Evolutionary conservation across 2,329 filamentous ascomycete species (phyloP), one percentile per base, ranked within the genome.

Genomic region (Huntiella moniliformis): DNA sequence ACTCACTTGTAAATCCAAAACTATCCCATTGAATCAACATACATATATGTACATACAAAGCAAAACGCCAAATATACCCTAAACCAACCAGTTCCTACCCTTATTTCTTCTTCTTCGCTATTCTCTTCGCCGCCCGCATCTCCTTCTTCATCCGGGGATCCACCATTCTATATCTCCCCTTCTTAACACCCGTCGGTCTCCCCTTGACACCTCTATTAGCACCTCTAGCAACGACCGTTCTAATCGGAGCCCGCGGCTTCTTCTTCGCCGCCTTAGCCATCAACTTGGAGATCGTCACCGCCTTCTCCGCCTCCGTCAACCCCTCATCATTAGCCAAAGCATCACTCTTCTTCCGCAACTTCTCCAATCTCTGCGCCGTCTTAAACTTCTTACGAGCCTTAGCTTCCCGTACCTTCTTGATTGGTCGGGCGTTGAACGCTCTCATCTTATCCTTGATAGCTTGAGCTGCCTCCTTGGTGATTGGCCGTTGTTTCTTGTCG

Each of bases 381-480:
- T 92, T 92, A 63, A 94, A 80, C 67, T 95, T 96, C 77, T 98
- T 98, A 50, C 91, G 74, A 33, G 87, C 88, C 64, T 92, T 87
- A 17, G 91, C 91, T 64, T 98, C 91, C 54, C 83, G 81, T 31
- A 98, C 91, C 69, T 98, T 98, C 73, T 98, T 98, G 74, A 96
- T 96, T 1, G 91, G 91, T 31, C 91, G 77, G 5, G 88, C 91
- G 60, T 98, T 96, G 55, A 93, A 74, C 0, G 91, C 87, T 31
- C 88, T 81, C 58, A 82, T 60, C 65, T 98, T 98, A 57, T 95
- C 88, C 61, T 91, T 87, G 67, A 98, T 95, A 2, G 91, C 91
- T 11, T 75, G 71, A 1, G 88, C 87, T 0, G 82, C 92, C 32
- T 85, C 85, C 55, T 91, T 91, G 43, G 79, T 86, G 56, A 93